Base-by-base conservation (phyloP, 164 flowering plant genomes). In the Cinnamomum chago region DNA sequence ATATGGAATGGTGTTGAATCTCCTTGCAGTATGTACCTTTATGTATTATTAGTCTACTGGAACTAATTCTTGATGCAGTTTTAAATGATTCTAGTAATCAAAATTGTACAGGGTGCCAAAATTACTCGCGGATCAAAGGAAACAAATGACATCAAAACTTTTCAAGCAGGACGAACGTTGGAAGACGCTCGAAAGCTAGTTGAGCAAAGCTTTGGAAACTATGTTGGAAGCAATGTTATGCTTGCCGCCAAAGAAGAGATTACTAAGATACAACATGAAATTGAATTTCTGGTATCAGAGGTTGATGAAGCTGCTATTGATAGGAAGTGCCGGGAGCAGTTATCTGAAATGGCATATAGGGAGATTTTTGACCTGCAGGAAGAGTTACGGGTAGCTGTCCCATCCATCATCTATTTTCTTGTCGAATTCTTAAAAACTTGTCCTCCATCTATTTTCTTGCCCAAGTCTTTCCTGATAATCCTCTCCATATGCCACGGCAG, bases 1-100 rank as follows among this genome's bases (percentile, higher is more conserved):
- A 28, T 95, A 95, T 84, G 98, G 99, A 75, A 95, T 95, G 99
- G 99, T 95, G 81, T 84, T 95, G 70, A 95, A 95, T 86, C 98
- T 95, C 81, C 89, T 93, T 73, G 90, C 89, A 25, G 99, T 90
- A 83, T 58, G 86, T 72, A 40, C 71, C 79, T 66, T 76, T 66
- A 64, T 50, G 9, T 30, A 35, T 70, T n/a, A 35, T 25, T 71
- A 71, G 22, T 27, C 68, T 74, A 40, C 20, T 65, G 24, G 71
- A 47, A 55, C 22, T 30, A 55, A 22, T 23, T 67, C 20, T 67
- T 28, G 52, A 66, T 72, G 40, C 55, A 50, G 28, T 27, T 52
- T 18, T 22, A 55, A 72, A 27, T 75, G 18, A 47, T 11, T 50
- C 10, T 70, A 50, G 35, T 13, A 15, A 50, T 70, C 60, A 51